Evolutionary conservation across 495 filamentous ascomycete genomes (phyloP), one percentile per base, ranked within the genome.

Genomic region (Friedmanniomyces simplex): DNA sequence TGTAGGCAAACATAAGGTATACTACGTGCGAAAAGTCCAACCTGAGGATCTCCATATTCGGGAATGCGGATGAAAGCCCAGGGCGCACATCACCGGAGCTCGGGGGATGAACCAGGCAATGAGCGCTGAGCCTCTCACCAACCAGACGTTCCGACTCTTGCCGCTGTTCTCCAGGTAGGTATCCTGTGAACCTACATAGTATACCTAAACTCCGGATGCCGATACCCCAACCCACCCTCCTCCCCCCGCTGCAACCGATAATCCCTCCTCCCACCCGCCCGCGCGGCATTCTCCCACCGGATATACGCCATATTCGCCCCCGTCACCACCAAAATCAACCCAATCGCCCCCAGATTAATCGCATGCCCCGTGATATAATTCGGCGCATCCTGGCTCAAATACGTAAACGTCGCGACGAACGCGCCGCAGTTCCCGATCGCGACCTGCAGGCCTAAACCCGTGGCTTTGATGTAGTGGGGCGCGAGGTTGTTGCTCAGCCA

Each of bases 341-440:
- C 63, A 3, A 78, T 66, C 5, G 72, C 66, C 2, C 71, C 76
- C 22, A 79, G 51, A 48, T 73, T 76, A 57, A 76, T 76, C 18
- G 72, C 69, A 62, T 79, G 74, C 10, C 75, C 76, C 1, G 68
- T 68, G 25, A 52, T 66, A 52, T 76, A 79, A 39, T 69, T 62
- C 14, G 76, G 73, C 68, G 72, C 68, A 64, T 79, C 76, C 56
- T 68, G 58, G 24, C 63, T 54, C 18, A 78, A 55, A 58, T 77
- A 80, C 11, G 74, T 76, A 52, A 77, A 79, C 0, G 75, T 78
- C 0, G 74, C 74, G 45, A 79, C 74, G 58, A 81, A 78, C 7
- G 75, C 76, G 6, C 74, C 68, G 62, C 72, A 73, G 57, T 79
- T 79, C 1, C 72, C 74, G 51, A 75, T 68, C 45, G 69, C 68